phyloP scores from a whole-genome alignment of 768 basidiomycete species.

The Amyloporia xantha region DNA sequence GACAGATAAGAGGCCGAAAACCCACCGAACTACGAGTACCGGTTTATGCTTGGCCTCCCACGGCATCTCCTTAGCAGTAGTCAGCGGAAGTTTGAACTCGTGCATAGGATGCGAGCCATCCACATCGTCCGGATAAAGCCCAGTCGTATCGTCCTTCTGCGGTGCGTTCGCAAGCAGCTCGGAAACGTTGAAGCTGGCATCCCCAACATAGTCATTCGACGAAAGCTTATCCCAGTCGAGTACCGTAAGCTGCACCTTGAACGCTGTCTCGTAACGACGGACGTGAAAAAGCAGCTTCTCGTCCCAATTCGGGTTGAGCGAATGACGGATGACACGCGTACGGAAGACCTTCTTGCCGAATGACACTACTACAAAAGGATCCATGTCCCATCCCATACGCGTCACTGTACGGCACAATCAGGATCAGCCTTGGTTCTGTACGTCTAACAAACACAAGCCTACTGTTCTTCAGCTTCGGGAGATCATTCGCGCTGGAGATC shows the following conservation, averaged over 20 bases:
- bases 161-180: slow-evolving; percentile 50
- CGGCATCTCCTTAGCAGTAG: slow-evolving; percentile 50
- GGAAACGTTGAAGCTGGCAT: slow-evolving; percentile 61
- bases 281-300: slow-evolving; percentile 97
- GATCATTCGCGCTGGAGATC: slow-evolving; percentile 73
- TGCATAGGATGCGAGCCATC: slow-evolving; percentile 60
- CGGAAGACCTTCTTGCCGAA: slow-evolving; percentile 98
- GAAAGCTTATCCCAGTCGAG: slow-evolving; percentile 96
- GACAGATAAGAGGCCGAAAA: not conserved
- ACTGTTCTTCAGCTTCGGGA: slow-evolving; percentile 87
- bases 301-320: slow-evolving; percentile 84
- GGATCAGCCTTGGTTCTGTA: too few species aligned
- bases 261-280: slow-evolving; percentile 74
- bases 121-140: slow-evolving; percentile 47
- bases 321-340: slow-evolving; percentile 82
- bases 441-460: slow-evolving; percentile 27
- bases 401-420: slow-evolving; percentile 62
- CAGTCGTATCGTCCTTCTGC: slow-evolving; percentile 41
- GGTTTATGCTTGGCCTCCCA: slow-evolving; percentile 77
- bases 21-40: slow-evolving; percentile 57
- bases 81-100: slow-evolving; percentile 61
- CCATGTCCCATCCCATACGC: slow-evolving; percentile 91
- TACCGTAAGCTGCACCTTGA: slow-evolving; percentile 72
- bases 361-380: slow-evolving; percentile 91
- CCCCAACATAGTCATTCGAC: slow-evolving; percentile 85